These are phyloP conservation scores for Didymella exigua DNA, from an alignment of 2,329 filamentous ascomycete genomes.

Conservation along the genomic window DNA sequence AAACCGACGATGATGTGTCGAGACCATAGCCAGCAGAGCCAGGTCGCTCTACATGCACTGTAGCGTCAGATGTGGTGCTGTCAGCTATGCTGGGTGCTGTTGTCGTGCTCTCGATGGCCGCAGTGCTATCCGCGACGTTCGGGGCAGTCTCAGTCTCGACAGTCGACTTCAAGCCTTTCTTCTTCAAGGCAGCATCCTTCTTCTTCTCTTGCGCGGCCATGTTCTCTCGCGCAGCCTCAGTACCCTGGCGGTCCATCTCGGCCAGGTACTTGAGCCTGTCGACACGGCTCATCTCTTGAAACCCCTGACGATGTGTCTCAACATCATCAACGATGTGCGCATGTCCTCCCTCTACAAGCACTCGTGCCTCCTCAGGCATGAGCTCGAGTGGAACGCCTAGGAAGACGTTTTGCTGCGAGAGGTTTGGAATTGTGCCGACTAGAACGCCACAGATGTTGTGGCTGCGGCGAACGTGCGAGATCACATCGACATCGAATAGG, in stretches of 20 bases:
- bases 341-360: conserved; percentile 76
- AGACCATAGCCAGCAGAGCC: conserved; percentile 23
- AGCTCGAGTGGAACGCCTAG: conserved; percentile 86
- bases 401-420: conserved; percentile 94
- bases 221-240: conserved; percentile 55
- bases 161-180: conserved; percentile 47
- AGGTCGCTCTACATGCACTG: conserved; percentile 17
- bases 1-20: conserved; percentile 5
- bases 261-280: conserved; percentile 67
- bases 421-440: conserved; percentile 86
- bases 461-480: conserved; percentile 75
- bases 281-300: conserved; percentile 63
- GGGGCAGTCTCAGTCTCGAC: conserved; percentile 6
- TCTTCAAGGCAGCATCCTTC: conserved; percentile 58
- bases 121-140: conserved; percentile 10
- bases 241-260: conserved; percentile 61
- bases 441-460: conserved; percentile 87
- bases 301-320: conserved; percentile 68
- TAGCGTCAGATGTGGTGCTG: conserved; percentile 21
- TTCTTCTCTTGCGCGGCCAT: conserved; percentile 56
- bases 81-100: conserved; percentile 14
- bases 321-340: conserved; percentile 83
- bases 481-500: conserved; percentile 83
- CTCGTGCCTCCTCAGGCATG: conserved; percentile 84
- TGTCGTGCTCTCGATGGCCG: not conserved